phyloP scores from a whole-genome alignment of 192 early-diverging fungal genomes.

The Kickxella alabastrina region DNA sequence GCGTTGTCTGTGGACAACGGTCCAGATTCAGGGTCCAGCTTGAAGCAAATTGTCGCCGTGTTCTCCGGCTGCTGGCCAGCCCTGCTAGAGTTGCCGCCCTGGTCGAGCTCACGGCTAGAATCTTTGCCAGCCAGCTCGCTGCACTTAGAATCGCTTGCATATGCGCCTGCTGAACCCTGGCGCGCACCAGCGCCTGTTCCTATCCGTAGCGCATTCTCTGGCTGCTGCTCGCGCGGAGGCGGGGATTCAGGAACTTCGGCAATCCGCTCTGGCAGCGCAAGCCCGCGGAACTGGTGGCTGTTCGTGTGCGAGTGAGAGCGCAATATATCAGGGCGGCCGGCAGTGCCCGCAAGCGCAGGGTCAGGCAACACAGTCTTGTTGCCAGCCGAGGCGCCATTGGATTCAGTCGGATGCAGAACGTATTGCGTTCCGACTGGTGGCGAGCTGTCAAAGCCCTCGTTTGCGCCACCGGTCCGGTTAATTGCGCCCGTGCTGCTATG shows the following conservation, averaged over 20 bases:
- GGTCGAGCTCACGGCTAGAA: too few species aligned
- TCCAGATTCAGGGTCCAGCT: constrained; percentile 1
- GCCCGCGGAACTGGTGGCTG: constrained; percentile 11
- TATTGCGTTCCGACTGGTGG: too few species aligned
- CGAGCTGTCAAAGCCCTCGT: not conserved
- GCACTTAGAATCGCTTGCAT: not conserved
- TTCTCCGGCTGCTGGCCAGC: not conserved
- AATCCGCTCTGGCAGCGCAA: constrained; percentile 25
- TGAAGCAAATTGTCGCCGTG: not conserved
- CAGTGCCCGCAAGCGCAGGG: not conserved
- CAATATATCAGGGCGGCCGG: constrained; percentile 22
- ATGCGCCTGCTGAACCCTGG: not conserved
- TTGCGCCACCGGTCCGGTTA: constrained; percentile 14
- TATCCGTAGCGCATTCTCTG: constrained; percentile 22
- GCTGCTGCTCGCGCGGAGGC: constrained; percentile 8
- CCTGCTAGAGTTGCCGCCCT: not conserved
- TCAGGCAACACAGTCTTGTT: not conserved
- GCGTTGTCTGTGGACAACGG: not conserved
- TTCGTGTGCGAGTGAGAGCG: constrained; percentile 39
- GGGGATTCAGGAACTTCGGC: constrained; percentile 30
- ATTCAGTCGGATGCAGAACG: too few species aligned
- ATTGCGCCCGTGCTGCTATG: constrained; percentile 47
- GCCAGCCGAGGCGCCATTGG: too few species aligned
- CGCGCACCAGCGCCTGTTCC: constrained; percentile 1
- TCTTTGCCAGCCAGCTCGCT: too few species aligned